A percentile compares a stretch with the other conserved stretches of the same genome.
phyloP scores from a whole-genome alignment of 2,329 filamentous ascomycete genomes.

The Aureobasidium sp. region DNA sequence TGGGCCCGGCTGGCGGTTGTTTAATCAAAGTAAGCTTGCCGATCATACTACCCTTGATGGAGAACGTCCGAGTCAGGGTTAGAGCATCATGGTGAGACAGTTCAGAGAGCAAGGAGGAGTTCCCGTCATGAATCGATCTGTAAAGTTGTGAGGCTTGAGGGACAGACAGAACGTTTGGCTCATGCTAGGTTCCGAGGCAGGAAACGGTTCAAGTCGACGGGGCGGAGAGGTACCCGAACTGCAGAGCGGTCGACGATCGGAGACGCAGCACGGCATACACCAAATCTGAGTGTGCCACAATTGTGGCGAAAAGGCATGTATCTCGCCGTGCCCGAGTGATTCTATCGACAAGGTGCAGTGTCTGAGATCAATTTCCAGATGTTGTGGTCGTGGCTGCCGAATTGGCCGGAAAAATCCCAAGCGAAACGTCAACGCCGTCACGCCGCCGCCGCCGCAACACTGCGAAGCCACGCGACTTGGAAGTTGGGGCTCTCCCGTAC shows the following conservation, averaged over 20 bases:
- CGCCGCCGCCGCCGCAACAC: too few relatives aligned
- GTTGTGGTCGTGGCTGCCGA: not conserved
- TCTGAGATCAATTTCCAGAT: not conserved
- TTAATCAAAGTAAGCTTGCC: conserved; percentile 9
- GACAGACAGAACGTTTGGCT: not conserved
- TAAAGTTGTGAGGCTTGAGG: conserved; percentile 2
- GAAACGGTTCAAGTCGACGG: conserved; percentile 5
- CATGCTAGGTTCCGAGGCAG: conserved; percentile 7
- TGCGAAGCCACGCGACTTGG: conserved; percentile 5
- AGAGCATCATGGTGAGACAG: not conserved
- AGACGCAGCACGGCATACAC: not conserved
- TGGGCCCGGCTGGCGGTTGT: not conserved
- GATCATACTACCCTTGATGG: not conserved
- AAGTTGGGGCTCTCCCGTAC: conserved; percentile 1
- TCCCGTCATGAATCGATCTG: not conserved
- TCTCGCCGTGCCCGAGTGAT: not conserved
- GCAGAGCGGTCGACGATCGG: not conserved
- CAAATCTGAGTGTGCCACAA: not conserved
- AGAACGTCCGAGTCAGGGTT: conserved; percentile 1
- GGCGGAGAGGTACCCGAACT: conserved; percentile 4
- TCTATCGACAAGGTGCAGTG: not conserved
- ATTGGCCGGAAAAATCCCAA: conserved; percentile 5
- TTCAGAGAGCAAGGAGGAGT: not conserved
- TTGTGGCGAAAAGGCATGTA: not conserved
- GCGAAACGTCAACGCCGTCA: not conserved